phyloP scores from a whole-genome alignment of 306 rosid genomes.

The Dalbergia cochinchinensis region DNA sequence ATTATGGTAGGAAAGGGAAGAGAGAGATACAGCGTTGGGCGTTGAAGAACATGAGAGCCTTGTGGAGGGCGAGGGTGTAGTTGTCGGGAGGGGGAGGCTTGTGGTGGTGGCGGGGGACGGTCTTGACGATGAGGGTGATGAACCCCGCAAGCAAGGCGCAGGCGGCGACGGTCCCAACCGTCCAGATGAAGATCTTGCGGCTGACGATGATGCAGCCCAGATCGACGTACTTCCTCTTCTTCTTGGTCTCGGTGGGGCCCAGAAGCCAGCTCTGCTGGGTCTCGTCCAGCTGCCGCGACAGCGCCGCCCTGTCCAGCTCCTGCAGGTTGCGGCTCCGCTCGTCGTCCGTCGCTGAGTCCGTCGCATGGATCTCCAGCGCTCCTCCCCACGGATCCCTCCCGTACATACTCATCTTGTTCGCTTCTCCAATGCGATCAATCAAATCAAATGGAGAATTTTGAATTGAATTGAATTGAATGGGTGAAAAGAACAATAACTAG shows the following conservation, averaged over 20 bases:
- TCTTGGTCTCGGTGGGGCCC: conserved; percentile 68
- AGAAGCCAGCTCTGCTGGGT: conserved; percentile 90
- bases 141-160: conserved; percentile 71
- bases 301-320: conserved; percentile 74
- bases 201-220: conserved; percentile 84
- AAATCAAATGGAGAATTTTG: no score
- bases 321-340: conserved; percentile 83
- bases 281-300: conserved; percentile 77
- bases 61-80: conserved; percentile 82
- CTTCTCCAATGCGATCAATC: no score
- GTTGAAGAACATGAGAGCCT: conserved; percentile 89
- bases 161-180: conserved; percentile 63
- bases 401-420: conserved; percentile 60
- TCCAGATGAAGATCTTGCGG: conserved; percentile 84
- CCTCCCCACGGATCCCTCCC: conserved; percentile 97
- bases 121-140: conserved; percentile 73
- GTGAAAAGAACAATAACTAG: no score
- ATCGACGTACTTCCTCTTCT: conserved; percentile 85
- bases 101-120: conserved; percentile 75
- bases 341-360: conserved; percentile 87
- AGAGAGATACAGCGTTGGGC: conserved; percentile 53
- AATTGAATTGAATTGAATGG: no score
- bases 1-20: neutral
- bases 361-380: conserved; percentile 77
- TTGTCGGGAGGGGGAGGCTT: conserved; percentile 69